phyloP scores from a whole-genome alignment of 2,329 filamentous ascomycete species.

The Colletotrichum sp. region DNA sequence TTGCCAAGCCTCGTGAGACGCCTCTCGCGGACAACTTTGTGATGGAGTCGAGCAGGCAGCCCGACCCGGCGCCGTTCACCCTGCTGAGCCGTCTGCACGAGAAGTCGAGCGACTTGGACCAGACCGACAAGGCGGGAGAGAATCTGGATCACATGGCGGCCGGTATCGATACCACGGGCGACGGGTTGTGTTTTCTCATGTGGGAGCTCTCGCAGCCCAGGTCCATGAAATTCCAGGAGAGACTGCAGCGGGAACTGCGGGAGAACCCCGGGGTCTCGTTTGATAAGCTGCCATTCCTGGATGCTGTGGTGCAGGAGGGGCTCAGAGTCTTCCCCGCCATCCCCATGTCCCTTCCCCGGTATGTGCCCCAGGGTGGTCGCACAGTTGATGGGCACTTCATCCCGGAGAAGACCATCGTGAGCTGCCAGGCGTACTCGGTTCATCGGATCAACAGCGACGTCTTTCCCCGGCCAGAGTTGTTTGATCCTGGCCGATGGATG shows the following conservation, averaged over 20 bases:
- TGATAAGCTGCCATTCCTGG: slow-evolving; percentile 62
- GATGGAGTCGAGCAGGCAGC: slow-evolving; percentile 51
- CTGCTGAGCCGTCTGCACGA: slow-evolving; percentile 64
- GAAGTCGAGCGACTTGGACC: slow-evolving; percentile 50
- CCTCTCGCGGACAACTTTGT: slow-evolving; percentile 67
- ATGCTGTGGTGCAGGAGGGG: slow-evolving; percentile 67
- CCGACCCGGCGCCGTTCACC: slow-evolving; percentile 57
- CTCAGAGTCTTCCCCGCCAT: slow-evolving; percentile 68
- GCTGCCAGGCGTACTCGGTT: slow-evolving; percentile 65
- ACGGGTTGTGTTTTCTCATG: slow-evolving; percentile 73
- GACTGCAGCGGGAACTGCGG: slow-evolving; percentile 57
- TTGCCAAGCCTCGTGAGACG: slow-evolving; percentile 60
- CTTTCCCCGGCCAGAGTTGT: slow-evolving; percentile 79
- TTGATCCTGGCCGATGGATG: slow-evolving; percentile 86
- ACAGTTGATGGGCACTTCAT: slow-evolving; percentile 60
- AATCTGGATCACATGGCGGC: slow-evolving; percentile 75
- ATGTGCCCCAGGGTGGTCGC: slow-evolving; percentile 59
- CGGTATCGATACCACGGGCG: slow-evolving; percentile 75
- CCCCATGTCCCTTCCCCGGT: slow-evolving; percentile 69
- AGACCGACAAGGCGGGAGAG: slow-evolving; percentile 67
- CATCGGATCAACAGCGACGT: slow-evolving; percentile 66
- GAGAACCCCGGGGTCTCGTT: slow-evolving; percentile 41
- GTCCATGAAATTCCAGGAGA: slow-evolving; percentile 54
- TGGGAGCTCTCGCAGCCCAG: slow-evolving; percentile 70
- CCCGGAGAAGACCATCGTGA: slow-evolving; percentile 60